Base-by-base conservation (phyloP, 2,329 filamentous ascomycete species). In the Tolypocladium album region DNA sequence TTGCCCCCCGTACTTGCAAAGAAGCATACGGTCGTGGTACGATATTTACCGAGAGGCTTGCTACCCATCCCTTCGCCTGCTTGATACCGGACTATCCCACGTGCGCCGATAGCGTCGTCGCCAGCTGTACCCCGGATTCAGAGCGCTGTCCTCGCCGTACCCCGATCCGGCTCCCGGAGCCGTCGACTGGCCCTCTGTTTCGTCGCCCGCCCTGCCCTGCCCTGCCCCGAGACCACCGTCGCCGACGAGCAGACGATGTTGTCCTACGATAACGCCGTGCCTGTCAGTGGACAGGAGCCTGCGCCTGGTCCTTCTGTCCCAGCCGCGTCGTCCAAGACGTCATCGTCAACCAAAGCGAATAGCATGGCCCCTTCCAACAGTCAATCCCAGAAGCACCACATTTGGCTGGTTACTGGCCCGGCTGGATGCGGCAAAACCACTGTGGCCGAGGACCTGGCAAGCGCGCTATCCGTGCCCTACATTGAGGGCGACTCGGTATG, bases 341-440 rank as follows among this genome's bases (percentile, higher is more conserved):
- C 47, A 22, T 58, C 67, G 17, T 67, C 73, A 5, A 66, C 67
- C 56, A 64, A 70, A 36, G 63, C 70, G 57, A 71, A 66, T 61
- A 70, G 70, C 60, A 63, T 68, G 36, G 63, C 69, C 36, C 67
- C 65, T 12, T 50, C 42, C 24, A 67, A 66, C 53, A 58, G 59
- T 9, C 59, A 53, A 4, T 63, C 68, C 22, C 57, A 63, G 59
- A 71, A 72, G 60, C 71, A 87, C 68, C 88, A 92, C 72, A 90
- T 92, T 70, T 92, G 88, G 88, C 80, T 92, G 61, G 84, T 92
- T 58, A 91, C 88, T 1, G 89, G 89, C 36, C 89, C 89, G 58
- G 88, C 89, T 52, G 89, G 89, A 36, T 90, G 87, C 69, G 89
- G 89, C 61, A 92, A 92, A 78, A 89, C 84, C 60, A 92, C 88